Percentiles rank a stretch among this genome's conserved stretches.
phyloP scores from a whole-genome alignment of 352 stramenopile genomes.

The Peronospora farinosa region DNA sequence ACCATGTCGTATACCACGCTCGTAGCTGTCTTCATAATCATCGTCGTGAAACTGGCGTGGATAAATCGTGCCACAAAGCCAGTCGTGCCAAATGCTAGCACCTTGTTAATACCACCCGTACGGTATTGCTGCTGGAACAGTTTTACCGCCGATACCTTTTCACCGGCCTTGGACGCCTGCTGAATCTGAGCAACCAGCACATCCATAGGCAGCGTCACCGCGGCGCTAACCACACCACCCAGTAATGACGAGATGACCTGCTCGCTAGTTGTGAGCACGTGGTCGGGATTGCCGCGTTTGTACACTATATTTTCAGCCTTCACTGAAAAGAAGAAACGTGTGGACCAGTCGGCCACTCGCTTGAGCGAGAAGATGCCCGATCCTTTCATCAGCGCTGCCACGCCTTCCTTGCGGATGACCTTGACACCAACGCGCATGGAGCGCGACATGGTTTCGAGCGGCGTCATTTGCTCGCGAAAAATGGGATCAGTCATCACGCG shows the following conservation, averaged over 20 bases:
- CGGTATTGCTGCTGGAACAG: slow-evolving; percentile 73
- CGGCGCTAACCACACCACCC: slow-evolving; percentile 68
- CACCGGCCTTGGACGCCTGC: slow-evolving; percentile 82
- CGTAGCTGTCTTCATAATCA: slow-evolving; percentile 87
- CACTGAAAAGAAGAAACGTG: slow-evolving; percentile 90
- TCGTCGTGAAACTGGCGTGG: slow-evolving; percentile 86
- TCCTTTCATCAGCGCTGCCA: slow-evolving; percentile 88
- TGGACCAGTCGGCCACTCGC: slow-evolving; percentile 89
- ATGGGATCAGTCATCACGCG: slow-evolving; percentile 92
- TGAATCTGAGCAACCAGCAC: slow-evolving; percentile 92
- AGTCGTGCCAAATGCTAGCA: slow-evolving; percentile 74
- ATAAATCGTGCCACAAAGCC: slow-evolving; percentile 68
- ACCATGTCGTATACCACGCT: slow-evolving; percentile 80
- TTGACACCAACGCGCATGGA: slow-evolving; percentile 82
- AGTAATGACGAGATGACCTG: slow-evolving; percentile 81
- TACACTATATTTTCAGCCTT: slow-evolving; percentile 74
- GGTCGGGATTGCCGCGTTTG: slow-evolving; percentile 57
- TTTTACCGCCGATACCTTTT: slow-evolving; percentile 68
- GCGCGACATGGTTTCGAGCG: slow-evolving; percentile 73
- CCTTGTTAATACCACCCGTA: slow-evolving; percentile 68
- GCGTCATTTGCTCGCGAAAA: slow-evolving; percentile 88
- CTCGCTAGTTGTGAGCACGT: slow-evolving; percentile 54
- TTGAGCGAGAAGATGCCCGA: slow-evolving; percentile 89
- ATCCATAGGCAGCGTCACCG: slow-evolving; percentile 88
- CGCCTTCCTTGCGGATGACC: slow-evolving; percentile 86